Evolutionary conservation across 83 land plant genomes (phyloP).

Genomic region (Diphasiastrum complanatum): DNA sequence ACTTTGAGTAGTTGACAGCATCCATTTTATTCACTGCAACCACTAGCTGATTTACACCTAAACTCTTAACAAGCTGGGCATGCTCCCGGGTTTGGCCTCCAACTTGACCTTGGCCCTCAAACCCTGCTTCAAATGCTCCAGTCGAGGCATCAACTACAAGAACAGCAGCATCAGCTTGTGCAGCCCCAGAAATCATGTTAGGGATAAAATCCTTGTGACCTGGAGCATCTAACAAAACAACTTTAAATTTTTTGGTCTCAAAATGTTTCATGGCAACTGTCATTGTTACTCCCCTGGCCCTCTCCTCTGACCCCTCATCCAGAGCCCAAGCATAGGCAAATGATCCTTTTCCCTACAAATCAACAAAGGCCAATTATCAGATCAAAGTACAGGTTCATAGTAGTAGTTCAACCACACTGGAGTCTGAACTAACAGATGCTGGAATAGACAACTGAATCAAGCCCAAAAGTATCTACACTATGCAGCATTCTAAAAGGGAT

Average conservation of each 20-base stretch:
- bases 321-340: conserved; percentile 96
- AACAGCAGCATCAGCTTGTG: conserved; percentile 98
- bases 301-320: conserved; percentile 90
- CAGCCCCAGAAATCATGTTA: conserved; percentile 91
- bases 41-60: conserved; percentile 87
- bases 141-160: conserved; percentile 85
- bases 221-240: conserved; percentile 86
- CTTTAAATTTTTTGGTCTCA: conserved; percentile 59
- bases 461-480: too few species aligned
- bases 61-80: conserved; percentile 77
- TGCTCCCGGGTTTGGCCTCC: conserved; percentile 89
- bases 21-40: conserved; percentile 94
- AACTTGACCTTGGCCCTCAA: conserved; percentile 52
- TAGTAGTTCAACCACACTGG: too few species aligned
- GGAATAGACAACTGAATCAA: too few species aligned
- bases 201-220: conserved; percentile 97
- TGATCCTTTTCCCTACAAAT: conserved; percentile 86
- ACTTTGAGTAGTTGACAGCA: conserved; percentile 55
- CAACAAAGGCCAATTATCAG: conserved; percentile 2
- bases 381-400: background rate
- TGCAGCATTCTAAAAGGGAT: background rate
- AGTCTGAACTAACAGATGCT: too few species aligned
- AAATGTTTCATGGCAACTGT: conserved; percentile 85
- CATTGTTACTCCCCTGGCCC: conserved; percentile 93
- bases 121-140: conserved; percentile 88